Evolutionary conservation across 2,329 filamentous ascomycete genomes (phyloP).

Genomic region (Talaromyces albobiverticillius): DNA sequence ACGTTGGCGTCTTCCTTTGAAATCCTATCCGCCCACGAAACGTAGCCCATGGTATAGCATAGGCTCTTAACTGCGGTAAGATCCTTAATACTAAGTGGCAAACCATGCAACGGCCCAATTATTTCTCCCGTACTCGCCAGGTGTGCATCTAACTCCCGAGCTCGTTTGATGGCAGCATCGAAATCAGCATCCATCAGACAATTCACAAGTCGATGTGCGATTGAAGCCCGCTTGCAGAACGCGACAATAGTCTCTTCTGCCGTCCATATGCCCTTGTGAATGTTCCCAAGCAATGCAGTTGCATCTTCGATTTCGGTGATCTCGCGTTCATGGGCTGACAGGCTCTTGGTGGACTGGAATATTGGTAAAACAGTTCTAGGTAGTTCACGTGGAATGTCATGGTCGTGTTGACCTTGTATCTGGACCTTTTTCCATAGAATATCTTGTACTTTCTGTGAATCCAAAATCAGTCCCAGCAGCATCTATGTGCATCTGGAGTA

Average conservation of each 20-base stretch:
- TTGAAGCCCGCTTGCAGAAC: constrained; percentile 43
- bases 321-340: background rate
- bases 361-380: background rate
- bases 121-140: constrained; percentile 14
- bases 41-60: constrained; percentile 52
- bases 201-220: constrained; percentile 22
- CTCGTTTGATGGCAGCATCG: background rate
- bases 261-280: background rate
- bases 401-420: background rate
- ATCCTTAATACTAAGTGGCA: constrained; percentile 56
- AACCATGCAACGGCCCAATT: constrained; percentile 48
- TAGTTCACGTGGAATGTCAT: background rate
- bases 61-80: constrained; percentile 56
- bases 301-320: constrained; percentile 3
- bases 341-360: background rate
- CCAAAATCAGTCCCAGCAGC: background rate
- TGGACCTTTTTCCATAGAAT: background rate
- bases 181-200: constrained; percentile 1
- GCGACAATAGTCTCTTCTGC: constrained; percentile 45
- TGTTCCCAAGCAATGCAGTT: background rate
- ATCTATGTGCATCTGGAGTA: background rate
- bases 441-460: background rate
- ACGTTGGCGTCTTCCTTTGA: constrained; percentile 18
- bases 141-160: background rate
- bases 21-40: background rate